Percentiles rank a stretch among this genome's conserved stretches.
Conservation (phyloP, 2,329 filamentous ascomycete genomes). For the Canariomyces notabilis region DNA sequence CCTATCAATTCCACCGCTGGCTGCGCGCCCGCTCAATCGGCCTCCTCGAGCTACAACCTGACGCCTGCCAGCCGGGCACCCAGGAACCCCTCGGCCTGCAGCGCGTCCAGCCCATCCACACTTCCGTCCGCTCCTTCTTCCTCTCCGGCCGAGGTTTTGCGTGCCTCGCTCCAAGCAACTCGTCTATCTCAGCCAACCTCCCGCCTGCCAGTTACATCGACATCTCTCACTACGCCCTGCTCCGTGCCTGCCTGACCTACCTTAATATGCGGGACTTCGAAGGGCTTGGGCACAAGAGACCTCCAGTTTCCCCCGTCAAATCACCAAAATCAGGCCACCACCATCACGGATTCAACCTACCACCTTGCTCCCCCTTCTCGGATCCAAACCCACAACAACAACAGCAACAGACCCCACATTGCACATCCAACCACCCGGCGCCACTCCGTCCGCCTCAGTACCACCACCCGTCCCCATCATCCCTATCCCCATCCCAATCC, state of each 20-base stretch:
- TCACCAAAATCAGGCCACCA: neutral
- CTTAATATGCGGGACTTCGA: conserved; percentile 33
- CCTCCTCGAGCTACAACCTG: conserved; percentile 28
- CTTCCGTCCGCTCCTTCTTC: conserved; percentile 32
- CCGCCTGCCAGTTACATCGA: conserved; percentile 25
- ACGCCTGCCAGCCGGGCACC: conserved; percentile 8
- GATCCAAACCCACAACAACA: neutral
- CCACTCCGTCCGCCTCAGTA: no score
- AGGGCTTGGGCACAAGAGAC: conserved; percentile 25
- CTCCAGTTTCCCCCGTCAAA: neutral
- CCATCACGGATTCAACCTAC: neutral
- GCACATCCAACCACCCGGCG: no score
- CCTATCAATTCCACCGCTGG: conserved; percentile 29
- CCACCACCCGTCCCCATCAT: no score
- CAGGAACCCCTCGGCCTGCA: conserved; percentile 28
- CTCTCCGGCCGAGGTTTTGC: conserved; percentile 30
- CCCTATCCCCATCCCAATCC: conserved; percentile 25
- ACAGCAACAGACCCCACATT: no score
- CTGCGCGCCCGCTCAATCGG: conserved; percentile 31
- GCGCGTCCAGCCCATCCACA: conserved; percentile 29
- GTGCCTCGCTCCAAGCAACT: conserved; percentile 20
- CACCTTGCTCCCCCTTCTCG: neutral
- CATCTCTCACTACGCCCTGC: conserved; percentile 28
- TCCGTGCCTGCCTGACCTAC: conserved; percentile 30
- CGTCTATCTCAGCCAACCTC: conserved; percentile 11